Conservation (phyloP, 2,329 filamentous ascomycete genomes). For the Plenodomus tracheiphilus region DNA sequence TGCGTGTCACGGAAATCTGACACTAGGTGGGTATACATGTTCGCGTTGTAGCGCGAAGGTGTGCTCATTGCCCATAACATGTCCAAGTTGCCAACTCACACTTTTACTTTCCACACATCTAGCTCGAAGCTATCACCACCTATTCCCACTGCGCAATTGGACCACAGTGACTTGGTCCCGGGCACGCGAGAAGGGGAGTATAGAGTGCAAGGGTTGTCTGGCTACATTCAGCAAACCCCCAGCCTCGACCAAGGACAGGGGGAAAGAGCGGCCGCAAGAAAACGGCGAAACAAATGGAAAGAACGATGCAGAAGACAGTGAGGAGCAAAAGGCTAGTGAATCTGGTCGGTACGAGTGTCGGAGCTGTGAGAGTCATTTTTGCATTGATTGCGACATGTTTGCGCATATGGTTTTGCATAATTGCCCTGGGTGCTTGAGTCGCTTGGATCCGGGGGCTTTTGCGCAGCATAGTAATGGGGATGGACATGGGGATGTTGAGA, state of each 20-base stretch:
- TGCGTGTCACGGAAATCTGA: slow-evolving; percentile 84
- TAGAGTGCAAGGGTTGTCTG: slow-evolving; percentile 78
- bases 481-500: slow-evolving; percentile 32
- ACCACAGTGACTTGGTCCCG: slow-evolving; percentile 82
- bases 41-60: slow-evolving; percentile 88
- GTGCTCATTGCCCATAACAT: slow-evolving; percentile 86
- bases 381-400: slow-evolving; percentile 96
- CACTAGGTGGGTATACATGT: slow-evolving; percentile 84
- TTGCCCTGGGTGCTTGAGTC: slow-evolving; percentile 80
- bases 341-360: slow-evolving; percentile 87
- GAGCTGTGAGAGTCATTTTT: slow-evolving; percentile 88
- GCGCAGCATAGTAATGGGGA: slow-evolving; percentile 6
- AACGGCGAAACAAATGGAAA: slow-evolving; percentile 15
- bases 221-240: slow-evolving; percentile 64
- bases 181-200: slow-evolving; percentile 54
- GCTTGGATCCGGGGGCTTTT: slow-evolving; percentile 21
- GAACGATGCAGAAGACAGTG: slow-evolving; percentile 33
- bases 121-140: slow-evolving; percentile 45
- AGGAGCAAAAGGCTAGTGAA: slow-evolving; percentile 64
- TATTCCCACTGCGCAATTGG: slow-evolving; percentile 74
- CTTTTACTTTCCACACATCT: slow-evolving; percentile 81
- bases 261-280: slow-evolving; percentile 13
- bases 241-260: slow-evolving; percentile 16
- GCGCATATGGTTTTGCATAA: slow-evolving; percentile 94
- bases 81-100: slow-evolving; percentile 86